Conservation (phyloP, 1,284 basidiomycete species). For the Cutaneotrichosporon sp. region DNA sequence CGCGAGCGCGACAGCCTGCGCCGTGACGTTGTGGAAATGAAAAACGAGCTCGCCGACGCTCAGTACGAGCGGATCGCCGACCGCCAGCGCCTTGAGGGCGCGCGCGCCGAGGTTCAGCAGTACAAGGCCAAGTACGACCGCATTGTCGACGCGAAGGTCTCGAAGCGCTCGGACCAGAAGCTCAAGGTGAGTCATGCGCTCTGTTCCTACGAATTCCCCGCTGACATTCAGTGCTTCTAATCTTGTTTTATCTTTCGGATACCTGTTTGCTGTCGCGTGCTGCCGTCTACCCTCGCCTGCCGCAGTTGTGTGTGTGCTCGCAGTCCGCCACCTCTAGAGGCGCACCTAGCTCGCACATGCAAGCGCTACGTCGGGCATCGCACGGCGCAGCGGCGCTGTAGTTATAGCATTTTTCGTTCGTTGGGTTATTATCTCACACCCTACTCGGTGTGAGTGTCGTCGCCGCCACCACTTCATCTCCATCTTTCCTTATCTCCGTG, state of each 20-base stretch:
- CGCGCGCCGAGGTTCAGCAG: conserved; percentile 34
- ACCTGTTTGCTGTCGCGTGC: background rate
- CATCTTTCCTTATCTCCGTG: background rate
- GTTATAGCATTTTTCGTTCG: conserved; percentile 11
- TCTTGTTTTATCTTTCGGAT: background rate
- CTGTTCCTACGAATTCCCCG: background rate
- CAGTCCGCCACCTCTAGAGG: too few species aligned
- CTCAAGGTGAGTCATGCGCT: conserved; percentile 34
- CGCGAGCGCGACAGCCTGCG: conserved; percentile 32
- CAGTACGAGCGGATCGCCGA: conserved; percentile 36
- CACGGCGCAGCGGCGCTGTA: conserved; percentile 5
- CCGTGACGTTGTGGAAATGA: conserved; percentile 22
- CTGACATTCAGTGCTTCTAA: conserved; percentile 24
- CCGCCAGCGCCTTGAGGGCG: conserved; percentile 32
- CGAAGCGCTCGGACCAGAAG: conserved; percentile 33
- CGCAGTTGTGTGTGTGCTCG: too few species aligned
- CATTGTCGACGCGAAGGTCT: conserved; percentile 40
- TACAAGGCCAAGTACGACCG: conserved; percentile 38
- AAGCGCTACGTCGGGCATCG: background rate
- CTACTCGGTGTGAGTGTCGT: background rate
- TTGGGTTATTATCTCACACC: background rate
- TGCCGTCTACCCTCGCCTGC: too few species aligned
- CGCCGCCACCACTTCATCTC: too few species aligned
- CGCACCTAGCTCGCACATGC: too few species aligned
- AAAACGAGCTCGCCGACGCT: conserved; percentile 25